Evolutionary conservation across 2,329 filamentous ascomycete genomes (phyloP), one percentile per base, ranked within the genome.

Genomic region (Scleromitrula shiraiana): DNA sequence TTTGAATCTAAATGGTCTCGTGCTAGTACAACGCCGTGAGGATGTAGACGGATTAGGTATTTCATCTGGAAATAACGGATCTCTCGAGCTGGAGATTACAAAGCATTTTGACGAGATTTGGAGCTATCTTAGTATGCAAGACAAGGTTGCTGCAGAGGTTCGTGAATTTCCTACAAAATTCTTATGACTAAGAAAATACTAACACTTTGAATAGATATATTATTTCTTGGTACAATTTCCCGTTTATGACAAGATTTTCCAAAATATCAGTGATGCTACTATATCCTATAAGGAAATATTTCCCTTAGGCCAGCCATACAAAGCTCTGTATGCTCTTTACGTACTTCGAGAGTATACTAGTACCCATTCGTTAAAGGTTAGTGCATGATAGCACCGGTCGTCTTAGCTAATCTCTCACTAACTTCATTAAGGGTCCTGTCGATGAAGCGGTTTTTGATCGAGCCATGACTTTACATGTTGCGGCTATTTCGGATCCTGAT

Each of bases 21-120:
- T 89, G 20, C 69, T 88, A 17, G 73, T 89, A 37, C 83, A 79
- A 56, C 73, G 74, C 14, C 76, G 80, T 36, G 71, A 75, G 17
- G 71, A 74, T 12, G 61, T 67, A 0, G 63, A 68, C 7, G 65
- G 68, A 3, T 65, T 70, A 22, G 57, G 70, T 53, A 61, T 71
- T 24, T 67, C 74, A 44, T 72, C 70, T 52, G 73, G 67, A 43
- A 78, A 69, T 41, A 76, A 70, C 39, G 81, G 70, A 53, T 75
- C 69, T 29, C 75, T 97, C 2, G 88, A 97, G 62, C 74, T 78
- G 10, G 86, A 91, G 58, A 82, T 97, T 19, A 70, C 93, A 56
- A 76, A 81, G 49, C 86, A 94, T 64, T 95, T 95, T 59, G 77
- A 87, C 46, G 82, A 91, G 52, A 68, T 98, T 20, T 95, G 93